Conservation (phyloP, 306 rosid genomes). For the Dalbergia oliveri region DNA sequence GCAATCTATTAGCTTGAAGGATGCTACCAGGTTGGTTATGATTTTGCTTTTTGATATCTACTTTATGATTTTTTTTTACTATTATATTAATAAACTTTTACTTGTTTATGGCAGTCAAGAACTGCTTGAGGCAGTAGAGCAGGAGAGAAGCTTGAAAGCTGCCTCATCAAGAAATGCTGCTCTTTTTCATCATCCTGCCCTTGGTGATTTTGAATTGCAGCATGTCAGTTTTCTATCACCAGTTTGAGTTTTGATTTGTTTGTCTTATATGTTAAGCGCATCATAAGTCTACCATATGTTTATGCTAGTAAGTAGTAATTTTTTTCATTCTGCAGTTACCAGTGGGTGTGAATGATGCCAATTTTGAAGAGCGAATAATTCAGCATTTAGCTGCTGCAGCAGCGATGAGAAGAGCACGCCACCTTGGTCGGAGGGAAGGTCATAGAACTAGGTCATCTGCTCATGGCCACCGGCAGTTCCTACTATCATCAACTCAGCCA, state of each 20-base stretch:
- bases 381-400: constrained; percentile 91
- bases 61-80: not conserved
- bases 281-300: too few species aligned
- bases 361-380: constrained; percentile 79
- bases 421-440: constrained; percentile 68
- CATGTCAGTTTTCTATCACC: constrained; percentile 59
- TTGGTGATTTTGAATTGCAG: constrained; percentile 74
- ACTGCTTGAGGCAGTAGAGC: constrained; percentile 77
- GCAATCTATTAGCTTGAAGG: constrained; percentile 81
- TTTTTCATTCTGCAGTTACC: constrained; percentile 62
- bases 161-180: constrained; percentile 67
- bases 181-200: constrained; percentile 70
- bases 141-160: constrained; percentile 70
- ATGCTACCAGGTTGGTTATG: constrained; percentile 68
- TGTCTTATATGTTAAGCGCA: not conserved
- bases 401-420: constrained; percentile 78
- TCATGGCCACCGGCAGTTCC: constrained; percentile 65
- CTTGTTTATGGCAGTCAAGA: constrained; percentile 76
- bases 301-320: not conserved
- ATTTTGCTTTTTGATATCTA: constrained; percentile 1
- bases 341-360: constrained; percentile 58
- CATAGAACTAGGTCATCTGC: constrained; percentile 64
- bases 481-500: constrained; percentile 64
- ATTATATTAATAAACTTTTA: constrained; percentile 22
- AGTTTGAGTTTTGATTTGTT: constrained; percentile 26